Evolutionary conservation across 73 alveolate species (phyloP), one percentile per base, ranked within the genome.

Genomic region (Paramecium sonneborni): DNA sequence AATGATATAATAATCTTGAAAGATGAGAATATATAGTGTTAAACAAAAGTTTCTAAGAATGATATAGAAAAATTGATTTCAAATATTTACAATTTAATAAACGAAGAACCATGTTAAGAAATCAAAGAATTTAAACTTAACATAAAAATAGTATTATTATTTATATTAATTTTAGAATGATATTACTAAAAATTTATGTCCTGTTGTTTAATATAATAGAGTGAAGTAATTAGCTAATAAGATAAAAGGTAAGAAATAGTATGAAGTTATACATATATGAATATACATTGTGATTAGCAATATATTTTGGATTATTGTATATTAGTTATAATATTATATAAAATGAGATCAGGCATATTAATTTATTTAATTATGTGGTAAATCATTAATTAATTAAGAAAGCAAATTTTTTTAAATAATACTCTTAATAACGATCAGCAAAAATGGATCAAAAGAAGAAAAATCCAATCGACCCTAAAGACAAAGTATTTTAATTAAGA

Each of bases 391-490:
- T 62, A 30, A 62, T 58, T 58, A 58, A 58, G 41, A 24, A 58
- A 58, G 41, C 82, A 58, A 23, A 23, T 58, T 23, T 24, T 58
- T 58, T 58, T 24, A 23, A 62, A 30, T 62, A 30, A 23, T 62
- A 62, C 84, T 62, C 84, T 26, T 62, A 30, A 26, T 32, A 62
- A 62, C 48, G 46, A 62, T 62, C 44, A 26, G 24, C 20, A 67
- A 24, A 2, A 43, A 79, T 79, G 90, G 90, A 79, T 41, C 46
- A 79, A 70, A 37, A 5, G 52, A 23, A 79, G 43, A 79, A 70
- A 35, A 70, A 12, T 18, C 55, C 24, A 8, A 70, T 70, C 55
- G 86, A 70, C 86, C 86, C 86, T 70, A 70, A 28, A 32, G 86
- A 70, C 34, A 70, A 70, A 11, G 57, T 35, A 32, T 32, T 70